Percentiles rank a stretch among this genome's conserved stretches.
These are phyloP conservation scores for Penicillium crystallinum DNA, from an alignment of 495 filamentous ascomycete species.

Conservation along the genomic window DNA sequence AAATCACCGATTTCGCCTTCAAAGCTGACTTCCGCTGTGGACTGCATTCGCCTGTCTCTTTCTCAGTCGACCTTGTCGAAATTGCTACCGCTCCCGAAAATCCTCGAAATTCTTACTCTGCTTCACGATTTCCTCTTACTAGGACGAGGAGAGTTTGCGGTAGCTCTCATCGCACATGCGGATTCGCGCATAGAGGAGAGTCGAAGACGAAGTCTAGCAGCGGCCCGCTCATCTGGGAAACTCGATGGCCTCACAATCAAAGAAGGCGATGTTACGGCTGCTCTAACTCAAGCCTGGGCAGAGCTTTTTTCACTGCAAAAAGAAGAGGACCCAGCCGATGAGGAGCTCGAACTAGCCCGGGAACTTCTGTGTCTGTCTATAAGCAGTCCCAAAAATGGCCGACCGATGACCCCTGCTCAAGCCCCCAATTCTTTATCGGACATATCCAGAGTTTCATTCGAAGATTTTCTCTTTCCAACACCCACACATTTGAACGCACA, in stretches of 20 bases:
- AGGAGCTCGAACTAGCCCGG: conserved; percentile 71
- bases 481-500: conserved; percentile 66
- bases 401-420: conserved; percentile 29
- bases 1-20: conserved; percentile 66
- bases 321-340: conserved; percentile 68
- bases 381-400: conserved; percentile 24
- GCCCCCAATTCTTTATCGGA: conserved; percentile 21
- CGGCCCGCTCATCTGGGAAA: conserved; percentile 22
- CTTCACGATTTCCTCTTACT: conserved; percentile 85
- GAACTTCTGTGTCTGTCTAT: conserved; percentile 68
- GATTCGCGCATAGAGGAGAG: conserved; percentile 61
- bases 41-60: conserved; percentile 70
- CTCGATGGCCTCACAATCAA: conserved; percentile 64
- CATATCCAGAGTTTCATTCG: conserved; percentile 51
- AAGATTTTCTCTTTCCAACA: conserved; percentile 75
- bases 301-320: conserved; percentile 68
- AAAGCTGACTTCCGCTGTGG: conserved; percentile 63
- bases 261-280: conserved; percentile 76
- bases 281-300: conserved; percentile 70
- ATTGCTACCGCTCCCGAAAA: conserved; percentile 67
- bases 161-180: conserved; percentile 77
- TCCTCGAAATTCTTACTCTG: conserved; percentile 69
- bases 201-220: conserved; percentile 30
- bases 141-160: conserved; percentile 82
- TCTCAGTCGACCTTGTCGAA: conserved; percentile 77